Percentiles rank a stretch among this genome's conserved stretches.
Conservation (phyloP, 1,284 basidiomycete species). For the Cutaneotrichosporon sp. region DNA sequence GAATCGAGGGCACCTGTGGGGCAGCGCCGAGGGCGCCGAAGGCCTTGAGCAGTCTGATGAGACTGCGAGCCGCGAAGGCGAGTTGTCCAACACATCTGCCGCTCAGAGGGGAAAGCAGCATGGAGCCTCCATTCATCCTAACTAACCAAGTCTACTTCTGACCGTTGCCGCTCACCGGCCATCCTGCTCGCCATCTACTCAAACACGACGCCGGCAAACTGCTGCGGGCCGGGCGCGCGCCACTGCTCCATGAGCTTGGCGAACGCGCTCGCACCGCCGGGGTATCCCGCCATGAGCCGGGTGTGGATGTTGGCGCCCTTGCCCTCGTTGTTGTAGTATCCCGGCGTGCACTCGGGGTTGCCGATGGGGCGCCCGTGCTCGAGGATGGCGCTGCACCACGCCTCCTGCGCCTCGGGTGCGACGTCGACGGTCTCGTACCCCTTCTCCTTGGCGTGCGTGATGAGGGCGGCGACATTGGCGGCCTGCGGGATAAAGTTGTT, state of each 20-base stretch:
- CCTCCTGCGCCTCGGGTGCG: neutral
- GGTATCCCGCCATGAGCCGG: constrained; percentile 14
- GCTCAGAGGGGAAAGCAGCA: too few species aligned
- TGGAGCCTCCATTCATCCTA: too few species aligned
- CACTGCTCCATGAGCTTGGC: constrained; percentile 13
- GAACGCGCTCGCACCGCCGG: constrained; percentile 12
- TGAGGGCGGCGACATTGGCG: constrained; percentile 6
- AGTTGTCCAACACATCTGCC: too few species aligned
- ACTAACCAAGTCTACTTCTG: neutral
- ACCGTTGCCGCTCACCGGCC: neutral
- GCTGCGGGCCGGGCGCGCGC: constrained; percentile 12
- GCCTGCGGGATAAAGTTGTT: constrained; percentile 16
- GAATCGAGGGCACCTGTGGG: too few species aligned
- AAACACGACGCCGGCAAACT: neutral
- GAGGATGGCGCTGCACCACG: constrained; percentile 16
- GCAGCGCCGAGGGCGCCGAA: too few species aligned
- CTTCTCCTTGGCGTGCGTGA: constrained; percentile 12
- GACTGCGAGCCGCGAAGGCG: too few species aligned
- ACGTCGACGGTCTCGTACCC: constrained; percentile 8
- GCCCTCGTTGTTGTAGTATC: constrained; percentile 19
- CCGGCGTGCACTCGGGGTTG: constrained; percentile 13
- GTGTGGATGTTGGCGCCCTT: constrained; percentile 7
- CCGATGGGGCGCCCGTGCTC: constrained; percentile 1
- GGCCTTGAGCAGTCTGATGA: too few species aligned
- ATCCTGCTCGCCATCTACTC: too few species aligned